Evolutionary conservation across 2,329 filamentous ascomycete genomes (phyloP), one percentile per base, ranked within the genome.

Genomic region (Aspergillus floridensis): DNA sequence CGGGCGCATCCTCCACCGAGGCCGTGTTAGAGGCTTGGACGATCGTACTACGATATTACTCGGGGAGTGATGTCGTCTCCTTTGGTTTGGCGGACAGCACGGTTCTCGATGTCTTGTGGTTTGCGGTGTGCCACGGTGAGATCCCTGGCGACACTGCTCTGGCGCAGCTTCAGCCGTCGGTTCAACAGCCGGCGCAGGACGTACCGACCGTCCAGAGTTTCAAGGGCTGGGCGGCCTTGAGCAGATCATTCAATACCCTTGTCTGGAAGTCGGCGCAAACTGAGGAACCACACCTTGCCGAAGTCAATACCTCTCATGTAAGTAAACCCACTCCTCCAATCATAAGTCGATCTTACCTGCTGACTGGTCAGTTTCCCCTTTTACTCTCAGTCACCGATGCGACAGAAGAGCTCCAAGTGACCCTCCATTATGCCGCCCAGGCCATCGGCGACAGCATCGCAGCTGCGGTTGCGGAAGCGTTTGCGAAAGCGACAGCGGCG

Each of bases 301-400:
- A 59, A 11, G n/a, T 62, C 49, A 50, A 62, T 29, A 31, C 11
- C 24, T 50, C 57, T n/a, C 48, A 59, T 57, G 60, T 62, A 52
- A 26, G 57, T 51, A 14, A 12, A 50, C 46, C 31, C 7, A 10
- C 2, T 29, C 19, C 16, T 10, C 21, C 1, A 19, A 19, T 19
- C 5, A 44, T 12, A 1, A 16, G 5, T 44, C 38, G 16, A 19
- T 16, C 24, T 11, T 14, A 14, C 14, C 38, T 22, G 35, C 35
- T 61, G 12, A 56, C 49, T 11, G 5, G 2, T 21, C 35, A 62
- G 60, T 57, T 49, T 35, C 38, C 57, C 29, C 44, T 62, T 16
- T 47, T 50, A 10, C 50, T 62, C 11, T 16, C 57, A 31, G 26
- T 59, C 22, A 41, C 46, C 54, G 53, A 59, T 29, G 51, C 51